These are phyloP conservation scores for Cutaneotrichosporon spelunceum DNA, from an alignment of 1,284 basidiomycete species.

Conservation along the genomic window DNA sequence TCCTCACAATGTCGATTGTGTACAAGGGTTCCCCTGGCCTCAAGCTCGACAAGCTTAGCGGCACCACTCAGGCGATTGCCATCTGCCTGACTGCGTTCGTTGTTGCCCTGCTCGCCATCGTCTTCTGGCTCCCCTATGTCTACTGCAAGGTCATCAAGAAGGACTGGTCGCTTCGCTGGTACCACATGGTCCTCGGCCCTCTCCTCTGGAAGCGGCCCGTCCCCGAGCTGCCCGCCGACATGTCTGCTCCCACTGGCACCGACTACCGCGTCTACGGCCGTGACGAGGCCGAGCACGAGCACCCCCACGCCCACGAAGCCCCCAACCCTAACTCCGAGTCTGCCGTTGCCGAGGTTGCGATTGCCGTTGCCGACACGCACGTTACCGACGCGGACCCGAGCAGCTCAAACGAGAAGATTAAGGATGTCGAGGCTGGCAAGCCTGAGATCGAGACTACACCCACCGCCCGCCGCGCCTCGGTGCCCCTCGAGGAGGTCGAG, in stretches of 20 bases:
- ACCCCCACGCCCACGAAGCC: background rate
- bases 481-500: too few relatives aligned
- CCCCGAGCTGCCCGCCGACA: constrained; percentile 9
- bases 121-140: constrained; percentile 57
- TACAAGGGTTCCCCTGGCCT: constrained; percentile 51
- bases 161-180: constrained; percentile 54
- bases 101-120: constrained; percentile 47
- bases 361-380: background rate
- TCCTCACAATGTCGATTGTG: constrained; percentile 49
- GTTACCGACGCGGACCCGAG: background rate
- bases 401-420: background rate
- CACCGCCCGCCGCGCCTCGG: too few relatives aligned
- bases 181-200: constrained; percentile 56
- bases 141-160: constrained; percentile 54
- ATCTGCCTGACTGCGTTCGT: constrained; percentile 53
- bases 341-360: too few relatives aligned
- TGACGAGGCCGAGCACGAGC: constrained; percentile 27
- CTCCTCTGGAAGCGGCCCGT: constrained; percentile 51
- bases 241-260: constrained; percentile 33
- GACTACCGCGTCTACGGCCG: constrained; percentile 51
- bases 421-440: background rate
- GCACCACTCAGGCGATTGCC: constrained; percentile 49
- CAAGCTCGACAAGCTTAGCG: constrained; percentile 48
- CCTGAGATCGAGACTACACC: background rate
- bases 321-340: background rate